Conservation (phyloP, 495 filamentous ascomycete genomes). For the Barbatosphaeria neglecta region DNA sequence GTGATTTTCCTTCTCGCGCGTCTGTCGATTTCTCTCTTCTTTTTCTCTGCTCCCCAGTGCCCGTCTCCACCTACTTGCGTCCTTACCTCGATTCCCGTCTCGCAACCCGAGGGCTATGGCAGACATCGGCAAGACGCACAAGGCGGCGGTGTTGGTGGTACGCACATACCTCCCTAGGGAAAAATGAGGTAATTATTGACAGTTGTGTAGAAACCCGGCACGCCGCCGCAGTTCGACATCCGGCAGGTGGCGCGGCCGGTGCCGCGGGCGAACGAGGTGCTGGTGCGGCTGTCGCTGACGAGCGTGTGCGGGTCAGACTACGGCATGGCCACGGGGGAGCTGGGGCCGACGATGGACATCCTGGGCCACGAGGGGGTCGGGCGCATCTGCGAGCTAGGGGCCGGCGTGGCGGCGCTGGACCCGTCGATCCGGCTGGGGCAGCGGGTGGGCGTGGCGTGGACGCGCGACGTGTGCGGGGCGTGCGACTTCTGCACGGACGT, state of each 20-base stretch:
- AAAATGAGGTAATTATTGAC: no score
- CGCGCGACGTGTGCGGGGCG: constrained; percentile 1
- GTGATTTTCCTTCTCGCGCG: no score
- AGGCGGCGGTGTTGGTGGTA: neutral
- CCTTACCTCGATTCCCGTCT: no score
- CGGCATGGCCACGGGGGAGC: constrained; percentile 1
- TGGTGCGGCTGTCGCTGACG: neutral
- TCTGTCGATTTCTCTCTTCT: no score
- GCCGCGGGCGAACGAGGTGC: neutral
- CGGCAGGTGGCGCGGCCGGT: neutral
- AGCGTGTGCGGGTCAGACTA: constrained; percentile 2
- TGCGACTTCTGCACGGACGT: constrained; percentile 1
- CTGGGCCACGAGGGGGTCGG: constrained; percentile 6
- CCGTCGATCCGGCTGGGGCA: neutral
- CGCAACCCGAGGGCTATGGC: no score
- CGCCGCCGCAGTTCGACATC: neutral
- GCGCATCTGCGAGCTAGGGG: constrained; percentile 1
- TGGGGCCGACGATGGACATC: neutral
- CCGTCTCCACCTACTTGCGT: no score
- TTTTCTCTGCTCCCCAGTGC: no score
- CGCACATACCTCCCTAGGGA: neutral
- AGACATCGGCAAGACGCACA: neutral
- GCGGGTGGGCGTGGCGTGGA: constrained; percentile 3
- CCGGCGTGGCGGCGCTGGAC: neutral
- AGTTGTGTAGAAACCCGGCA: neutral